Evolutionary conservation across 169 alveolate genomes (phyloP).

Genomic region (Babesia caballi): DNA sequence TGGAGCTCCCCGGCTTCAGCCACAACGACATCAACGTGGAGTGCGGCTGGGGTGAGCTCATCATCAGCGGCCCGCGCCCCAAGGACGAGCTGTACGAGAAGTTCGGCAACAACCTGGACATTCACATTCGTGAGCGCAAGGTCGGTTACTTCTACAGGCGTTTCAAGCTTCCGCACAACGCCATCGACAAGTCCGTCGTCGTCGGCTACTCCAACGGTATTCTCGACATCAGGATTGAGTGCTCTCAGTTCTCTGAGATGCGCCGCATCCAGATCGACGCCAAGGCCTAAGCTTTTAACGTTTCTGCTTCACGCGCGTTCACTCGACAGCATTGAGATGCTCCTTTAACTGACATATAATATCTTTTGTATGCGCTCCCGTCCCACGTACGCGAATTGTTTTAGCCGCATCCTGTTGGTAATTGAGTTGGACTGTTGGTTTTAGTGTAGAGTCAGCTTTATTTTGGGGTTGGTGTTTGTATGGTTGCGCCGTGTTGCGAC

Average conservation of each 20-base stretch:
- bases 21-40: conserved; percentile 70
- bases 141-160: conserved; percentile 77
- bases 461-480: too few species aligned
- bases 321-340: too few species aligned
- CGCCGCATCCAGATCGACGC: conserved; percentile 39
- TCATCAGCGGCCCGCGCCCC: conserved; percentile 72
- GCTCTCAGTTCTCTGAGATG: conserved; percentile 62
- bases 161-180: conserved; percentile 77
- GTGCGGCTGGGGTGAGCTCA: conserved; percentile 73
- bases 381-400: too few species aligned
- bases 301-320: too few species aligned
- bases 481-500: too few species aligned
- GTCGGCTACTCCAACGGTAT: conserved; percentile 76
- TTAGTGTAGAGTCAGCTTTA: too few species aligned
- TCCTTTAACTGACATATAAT: too few species aligned
- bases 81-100: conserved; percentile 77
- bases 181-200: conserved; percentile 67
- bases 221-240: conserved; percentile 39
- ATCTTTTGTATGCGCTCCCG: too few species aligned
- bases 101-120: conserved; percentile 72
- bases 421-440: too few species aligned
- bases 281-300: not conserved
- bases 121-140: conserved; percentile 77
- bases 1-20: conserved; percentile 78
- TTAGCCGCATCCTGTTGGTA: too few species aligned